Percentiles rank a stretch among this genome's conserved stretches.
Evolutionary conservation across 495 filamentous ascomycete species (phyloP).

Genomic region (Penicillium verhagenii): DNA sequence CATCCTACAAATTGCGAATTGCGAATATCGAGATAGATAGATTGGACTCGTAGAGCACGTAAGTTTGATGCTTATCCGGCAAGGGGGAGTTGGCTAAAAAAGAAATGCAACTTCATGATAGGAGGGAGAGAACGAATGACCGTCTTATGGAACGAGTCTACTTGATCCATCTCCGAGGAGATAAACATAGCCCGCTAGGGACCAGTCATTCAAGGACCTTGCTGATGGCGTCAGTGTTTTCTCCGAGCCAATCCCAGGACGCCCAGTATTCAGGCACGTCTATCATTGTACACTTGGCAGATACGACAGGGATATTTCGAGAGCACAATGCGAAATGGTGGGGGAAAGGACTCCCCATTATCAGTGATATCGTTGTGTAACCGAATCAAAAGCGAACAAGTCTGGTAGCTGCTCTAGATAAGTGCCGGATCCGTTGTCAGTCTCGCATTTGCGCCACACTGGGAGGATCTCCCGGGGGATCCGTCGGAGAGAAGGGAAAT

Average conservation of each 20-base stretch:
- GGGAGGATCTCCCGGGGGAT: not conserved
- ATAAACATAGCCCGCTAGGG: not conserved
- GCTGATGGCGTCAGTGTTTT: not conserved
- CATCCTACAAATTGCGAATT: not conserved
- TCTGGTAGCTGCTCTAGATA: too few relatives aligned
- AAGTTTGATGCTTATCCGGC: not conserved
- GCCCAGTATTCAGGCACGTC: not conserved
- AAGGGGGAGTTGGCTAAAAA: not conserved
- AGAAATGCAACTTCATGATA: not conserved
- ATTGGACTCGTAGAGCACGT: not conserved
- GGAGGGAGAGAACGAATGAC: not conserved
- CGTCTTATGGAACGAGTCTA: not conserved
- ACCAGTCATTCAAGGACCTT: not conserved
- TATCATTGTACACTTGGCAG: not conserved
- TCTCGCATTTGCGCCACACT: not conserved
- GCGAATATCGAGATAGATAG: not conserved
- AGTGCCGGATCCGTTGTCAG: not conserved
- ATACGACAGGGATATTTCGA: not conserved
- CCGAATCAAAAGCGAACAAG: not conserved
- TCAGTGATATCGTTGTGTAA: not conserved
- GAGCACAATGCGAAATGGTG: not conserved
- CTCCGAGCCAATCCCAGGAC: not conserved
- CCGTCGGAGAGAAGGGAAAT: not conserved
- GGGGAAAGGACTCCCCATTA: too few relatives aligned
- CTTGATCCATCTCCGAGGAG: not conserved